A percentile compares a stretch with the other conserved stretches of the same genome.
Conservation (phyloP, 371 early-diverging fungal species). For the Mortierella sp. region DNA sequence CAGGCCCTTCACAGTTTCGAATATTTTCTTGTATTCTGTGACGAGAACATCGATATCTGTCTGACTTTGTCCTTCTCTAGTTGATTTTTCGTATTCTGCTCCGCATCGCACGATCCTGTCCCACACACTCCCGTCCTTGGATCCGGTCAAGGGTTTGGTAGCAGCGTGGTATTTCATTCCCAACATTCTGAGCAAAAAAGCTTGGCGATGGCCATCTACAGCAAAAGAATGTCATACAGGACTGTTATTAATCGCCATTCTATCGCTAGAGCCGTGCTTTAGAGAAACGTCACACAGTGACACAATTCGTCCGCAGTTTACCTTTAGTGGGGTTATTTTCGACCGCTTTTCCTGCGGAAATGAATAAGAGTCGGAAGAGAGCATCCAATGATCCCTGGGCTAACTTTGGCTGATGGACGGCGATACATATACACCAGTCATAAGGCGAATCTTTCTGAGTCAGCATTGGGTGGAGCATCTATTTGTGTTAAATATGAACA, state of each 20-base stretch:
- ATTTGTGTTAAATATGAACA: not conserved
- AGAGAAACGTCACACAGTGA: not conserved
- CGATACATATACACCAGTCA: constrained; percentile 40
- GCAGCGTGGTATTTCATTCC: constrained; percentile 37
- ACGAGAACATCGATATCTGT: constrained; percentile 21
- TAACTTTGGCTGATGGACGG: constrained; percentile 15
- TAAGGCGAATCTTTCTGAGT: constrained; percentile 31
- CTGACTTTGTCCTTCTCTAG: constrained; percentile 21
- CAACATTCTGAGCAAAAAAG: constrained; percentile 40
- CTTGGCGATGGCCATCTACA: constrained; percentile 34
- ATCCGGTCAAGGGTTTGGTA: not conserved
- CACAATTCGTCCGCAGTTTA: not conserved
- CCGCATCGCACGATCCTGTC: constrained; percentile 46
- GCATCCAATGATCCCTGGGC: constrained; percentile 39
- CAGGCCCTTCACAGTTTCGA: constrained; percentile 14
- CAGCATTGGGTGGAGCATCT: constrained; percentile 44
- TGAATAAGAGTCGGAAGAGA: constrained; percentile 45
- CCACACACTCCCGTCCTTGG: constrained; percentile 37
- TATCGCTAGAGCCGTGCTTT: not conserved
- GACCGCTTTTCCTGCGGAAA: constrained; percentile 41
- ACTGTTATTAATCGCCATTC: not conserved
- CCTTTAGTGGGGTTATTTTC: constrained; percentile 24
- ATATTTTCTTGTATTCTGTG: constrained; percentile 18
- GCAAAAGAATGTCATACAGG: not conserved
- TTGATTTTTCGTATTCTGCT: constrained; percentile 34